Conservation (phyloP, 148 eudicot genomes). For the Nepenthes gracilis region DNA sequence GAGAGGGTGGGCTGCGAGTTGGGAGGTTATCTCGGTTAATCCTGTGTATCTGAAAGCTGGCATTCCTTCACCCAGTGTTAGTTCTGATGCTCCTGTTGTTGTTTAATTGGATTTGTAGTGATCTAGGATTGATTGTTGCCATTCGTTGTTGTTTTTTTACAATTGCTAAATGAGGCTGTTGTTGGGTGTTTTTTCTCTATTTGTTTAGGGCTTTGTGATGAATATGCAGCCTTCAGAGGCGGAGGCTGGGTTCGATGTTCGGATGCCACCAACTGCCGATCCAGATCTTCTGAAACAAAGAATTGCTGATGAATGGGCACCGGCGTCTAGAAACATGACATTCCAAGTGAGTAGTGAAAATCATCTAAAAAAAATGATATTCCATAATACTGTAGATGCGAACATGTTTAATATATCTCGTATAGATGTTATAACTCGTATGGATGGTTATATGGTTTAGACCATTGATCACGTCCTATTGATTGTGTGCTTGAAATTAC, state of each 20-base stretch:
- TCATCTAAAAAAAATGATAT: neutral
- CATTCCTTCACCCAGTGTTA: conserved; percentile 36
- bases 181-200: neutral
- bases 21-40: conserved; percentile 76
- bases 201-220: conserved; percentile 77
- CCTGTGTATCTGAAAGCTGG: conserved; percentile 83
- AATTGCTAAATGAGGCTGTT: neutral
- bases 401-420: too few relatives aligned
- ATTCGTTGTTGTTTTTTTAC: neutral
- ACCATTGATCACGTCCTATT: too few relatives aligned
- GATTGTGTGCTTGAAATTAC: too few relatives aligned
- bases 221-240: conserved; percentile 98
- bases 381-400: too few relatives aligned
- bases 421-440: too few relatives aligned
- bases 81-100: conserved; percentile 9
- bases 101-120: neutral
- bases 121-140: conserved; percentile 1
- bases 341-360: conserved; percentile 34
- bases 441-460: too few relatives aligned
- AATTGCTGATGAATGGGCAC: conserved; percentile 91
- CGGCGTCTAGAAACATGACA: conserved; percentile 78
- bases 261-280: conserved; percentile 66
- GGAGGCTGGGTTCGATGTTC: conserved; percentile 73
- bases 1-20: conserved; percentile 48
- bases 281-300: conserved; percentile 47